Evolutionary conservation across 2,329 filamentous ascomycete species (phyloP).

Genomic region (Aspergillus ruber): DNA sequence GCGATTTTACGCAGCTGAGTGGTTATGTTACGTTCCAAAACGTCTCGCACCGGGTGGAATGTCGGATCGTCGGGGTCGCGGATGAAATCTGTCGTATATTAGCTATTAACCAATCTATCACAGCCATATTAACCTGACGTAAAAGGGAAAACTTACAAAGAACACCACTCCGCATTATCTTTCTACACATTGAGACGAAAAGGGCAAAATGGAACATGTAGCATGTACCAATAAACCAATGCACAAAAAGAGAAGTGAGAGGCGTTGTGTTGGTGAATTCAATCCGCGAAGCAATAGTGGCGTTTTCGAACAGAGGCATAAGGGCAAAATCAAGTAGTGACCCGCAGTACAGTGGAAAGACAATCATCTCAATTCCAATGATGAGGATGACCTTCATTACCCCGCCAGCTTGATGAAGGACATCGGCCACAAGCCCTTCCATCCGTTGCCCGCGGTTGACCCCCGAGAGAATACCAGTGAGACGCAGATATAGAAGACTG

Average conservation of each 20-base stretch:
- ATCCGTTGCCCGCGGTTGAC: conserved; percentile 49
- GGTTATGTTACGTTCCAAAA: conserved; percentile 83
- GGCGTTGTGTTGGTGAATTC: conserved; percentile 73
- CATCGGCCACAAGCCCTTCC: conserved; percentile 70
- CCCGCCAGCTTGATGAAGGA: conserved; percentile 85
- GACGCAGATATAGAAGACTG: conserved; percentile 72
- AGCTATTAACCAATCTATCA: not conserved
- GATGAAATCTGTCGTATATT: conserved; percentile 66
- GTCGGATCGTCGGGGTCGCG: conserved; percentile 96
- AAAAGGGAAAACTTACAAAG: conserved; percentile 59
- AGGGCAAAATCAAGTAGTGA: conserved; percentile 82
- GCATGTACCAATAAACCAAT: conserved; percentile 97
- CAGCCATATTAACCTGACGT: not conserved
- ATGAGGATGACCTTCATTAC: conserved; percentile 97
- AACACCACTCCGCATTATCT: conserved; percentile 92
- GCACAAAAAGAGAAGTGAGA: conserved; percentile 86
- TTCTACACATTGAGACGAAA: conserved; percentile 97
- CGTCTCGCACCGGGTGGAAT: conserved; percentile 94
- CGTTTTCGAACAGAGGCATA: conserved; percentile 78
- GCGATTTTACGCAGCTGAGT: conserved; percentile 94
- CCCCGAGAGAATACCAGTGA: conserved; percentile 62
- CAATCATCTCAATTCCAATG: conserved; percentile 98
- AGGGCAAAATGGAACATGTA: conserved; percentile 99
- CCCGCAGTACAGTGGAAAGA: conserved; percentile 93
- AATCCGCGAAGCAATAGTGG: conserved; percentile 69